Evolutionary conservation across 108 stramenopile species (phyloP).

Genomic region (Poteriospumella lacustris): DNA sequence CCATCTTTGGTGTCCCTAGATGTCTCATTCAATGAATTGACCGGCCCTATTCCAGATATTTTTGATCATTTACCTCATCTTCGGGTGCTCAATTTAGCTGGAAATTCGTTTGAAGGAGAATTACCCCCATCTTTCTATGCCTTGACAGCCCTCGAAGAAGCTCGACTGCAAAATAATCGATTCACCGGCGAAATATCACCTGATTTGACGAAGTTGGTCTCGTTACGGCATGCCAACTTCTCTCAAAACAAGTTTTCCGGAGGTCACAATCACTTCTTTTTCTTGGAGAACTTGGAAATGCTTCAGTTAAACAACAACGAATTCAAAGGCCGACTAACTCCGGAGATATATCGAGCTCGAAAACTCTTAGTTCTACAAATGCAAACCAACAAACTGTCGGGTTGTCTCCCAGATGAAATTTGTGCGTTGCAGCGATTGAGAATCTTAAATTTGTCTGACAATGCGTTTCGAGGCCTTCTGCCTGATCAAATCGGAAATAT

Average conservation of each 20-base stretch:
- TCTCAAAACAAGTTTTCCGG: background rate
- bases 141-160: background rate
- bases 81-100: background rate
- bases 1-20: background rate
- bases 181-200: background rate
- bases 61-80: background rate
- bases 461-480: background rate
- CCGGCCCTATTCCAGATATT: background rate
- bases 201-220: background rate
- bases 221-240: background rate
- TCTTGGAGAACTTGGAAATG: background rate
- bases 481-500: background rate
- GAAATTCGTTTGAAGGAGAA: background rate
- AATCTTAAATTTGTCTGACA: background rate
- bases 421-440: background rate
- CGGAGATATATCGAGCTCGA: background rate
- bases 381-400: background rate
- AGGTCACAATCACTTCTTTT: background rate
- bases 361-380: background rate
- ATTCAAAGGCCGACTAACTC: background rate
- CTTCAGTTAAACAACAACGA: background rate
- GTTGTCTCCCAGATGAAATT: background rate
- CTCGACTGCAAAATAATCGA: background rate
- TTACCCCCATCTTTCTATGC: background rate
- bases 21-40: background rate